Conservation (phyloP, 345 rosid species). For the Murraya koenigii region DNA sequence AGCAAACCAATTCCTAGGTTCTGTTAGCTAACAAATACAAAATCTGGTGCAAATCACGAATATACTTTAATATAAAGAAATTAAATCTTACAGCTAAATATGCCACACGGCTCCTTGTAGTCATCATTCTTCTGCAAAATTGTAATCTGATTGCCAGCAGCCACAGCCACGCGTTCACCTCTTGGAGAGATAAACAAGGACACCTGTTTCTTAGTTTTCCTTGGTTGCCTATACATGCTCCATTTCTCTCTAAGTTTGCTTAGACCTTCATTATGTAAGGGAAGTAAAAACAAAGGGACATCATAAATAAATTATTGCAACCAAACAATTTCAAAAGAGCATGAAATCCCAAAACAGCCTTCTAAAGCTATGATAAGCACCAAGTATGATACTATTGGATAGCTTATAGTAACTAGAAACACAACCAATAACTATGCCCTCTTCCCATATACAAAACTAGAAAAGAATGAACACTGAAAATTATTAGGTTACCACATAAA, state of each 20-base stretch:
- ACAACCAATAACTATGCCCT: neutral
- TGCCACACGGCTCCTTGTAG: slow-evolving; percentile 63
- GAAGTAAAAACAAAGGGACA: neutral
- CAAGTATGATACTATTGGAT: neutral
- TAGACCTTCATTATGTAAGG: slow-evolving; percentile 45
- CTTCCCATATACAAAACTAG: neutral
- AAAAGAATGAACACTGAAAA: neutral
- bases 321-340: neutral
- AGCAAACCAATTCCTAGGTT: neutral
- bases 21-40: neutral
- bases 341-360: neutral
- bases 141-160: slow-evolving; percentile 66
- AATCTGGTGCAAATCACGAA: neutral
- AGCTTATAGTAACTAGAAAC: neutral
- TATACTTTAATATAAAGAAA: neutral
- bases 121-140: slow-evolving; percentile 70
- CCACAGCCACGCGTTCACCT: slow-evolving; percentile 81
- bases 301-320: slow-evolving; percentile 3
- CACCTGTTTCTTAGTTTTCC: slow-evolving; percentile 34
- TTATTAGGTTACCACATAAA: neutral
- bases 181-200: slow-evolving; percentile 69
- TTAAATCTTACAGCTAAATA: slow-evolving; percentile 51
- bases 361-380: neutral
- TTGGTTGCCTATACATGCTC: slow-evolving; percentile 45
- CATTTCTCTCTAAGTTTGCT: slow-evolving; percentile 66